phyloP scores from a whole-genome alignment of 371 early-diverging fungal species.

The Mortierella sp. region DNA sequence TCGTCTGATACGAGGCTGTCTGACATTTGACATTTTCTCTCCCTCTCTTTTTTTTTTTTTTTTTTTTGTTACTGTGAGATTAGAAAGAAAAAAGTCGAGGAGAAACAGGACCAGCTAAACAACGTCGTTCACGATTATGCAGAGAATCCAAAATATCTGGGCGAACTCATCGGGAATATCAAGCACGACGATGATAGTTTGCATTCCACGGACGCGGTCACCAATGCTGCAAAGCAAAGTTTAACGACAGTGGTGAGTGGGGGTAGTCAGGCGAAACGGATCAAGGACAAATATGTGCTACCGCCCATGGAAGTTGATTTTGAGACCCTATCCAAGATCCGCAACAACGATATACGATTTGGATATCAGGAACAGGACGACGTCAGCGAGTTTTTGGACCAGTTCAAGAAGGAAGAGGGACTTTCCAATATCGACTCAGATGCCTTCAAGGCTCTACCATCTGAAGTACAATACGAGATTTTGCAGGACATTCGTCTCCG shows the following conservation, averaged over 20 bases:
- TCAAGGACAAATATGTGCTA: conserved; percentile 39
- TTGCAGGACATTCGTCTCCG: conserved; percentile 85
- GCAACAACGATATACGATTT: conserved; percentile 40
- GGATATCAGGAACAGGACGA: conserved; percentile 35
- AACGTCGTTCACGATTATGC: conserved; percentile 39
- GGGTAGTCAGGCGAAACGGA: conserved; percentile 36
- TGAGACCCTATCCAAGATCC: conserved; percentile 46
- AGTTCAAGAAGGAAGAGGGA: conserved; percentile 55
- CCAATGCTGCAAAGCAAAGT: no score
- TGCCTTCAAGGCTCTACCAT: conserved; percentile 79
- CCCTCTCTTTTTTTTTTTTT: neutral
- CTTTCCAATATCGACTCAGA: conserved; percentile 81
- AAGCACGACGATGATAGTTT: neutral
- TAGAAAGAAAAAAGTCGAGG: conserved; percentile 42
- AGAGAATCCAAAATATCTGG: conserved; percentile 55
- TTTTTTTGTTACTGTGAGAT: neutral
- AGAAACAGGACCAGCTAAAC: conserved; percentile 10
- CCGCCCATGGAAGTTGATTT: conserved; percentile 54
- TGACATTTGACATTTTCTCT: neutral
- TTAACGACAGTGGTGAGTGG: neutral
- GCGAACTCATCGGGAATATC: conserved; percentile 10
- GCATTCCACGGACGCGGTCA: no score
- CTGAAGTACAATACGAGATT: conserved; percentile 91
- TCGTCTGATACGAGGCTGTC: neutral
- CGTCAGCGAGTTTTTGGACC: conserved; percentile 25